Conservation (phyloP, 208 protist genomes). For the Blastocrithidia nonstop region DNA sequence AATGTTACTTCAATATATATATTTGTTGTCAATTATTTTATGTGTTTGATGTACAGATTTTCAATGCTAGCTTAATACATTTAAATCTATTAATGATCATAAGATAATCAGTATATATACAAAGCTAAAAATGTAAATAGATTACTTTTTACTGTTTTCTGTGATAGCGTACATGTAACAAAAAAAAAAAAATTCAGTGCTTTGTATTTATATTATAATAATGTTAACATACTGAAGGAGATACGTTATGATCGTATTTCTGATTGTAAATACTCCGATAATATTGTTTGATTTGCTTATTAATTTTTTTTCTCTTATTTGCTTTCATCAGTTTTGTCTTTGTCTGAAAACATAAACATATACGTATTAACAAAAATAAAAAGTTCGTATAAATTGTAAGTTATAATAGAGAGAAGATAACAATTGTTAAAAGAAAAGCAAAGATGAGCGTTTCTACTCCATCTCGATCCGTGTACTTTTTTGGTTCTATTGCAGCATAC, state of each 20-base stretch:
- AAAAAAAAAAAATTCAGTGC: no score
- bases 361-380: not conserved
- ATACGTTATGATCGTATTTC: no score
- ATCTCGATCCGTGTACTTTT: no score
- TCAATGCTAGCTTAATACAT: not conserved
- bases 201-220: constrained; percentile 1
- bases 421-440: no score
- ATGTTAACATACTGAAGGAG: not conserved
- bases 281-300: no score
- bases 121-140: not conserved
- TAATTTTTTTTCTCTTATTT: not conserved
- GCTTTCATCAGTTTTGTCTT: constrained; percentile 1
- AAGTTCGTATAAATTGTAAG: not conserved
- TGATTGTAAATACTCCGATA: no score
- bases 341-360: not conserved
- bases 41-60: not conserved
- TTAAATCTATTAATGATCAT: not conserved
- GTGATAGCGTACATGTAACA: no score
- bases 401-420: not conserved
- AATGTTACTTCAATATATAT: not conserved
- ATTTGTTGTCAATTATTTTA: not conserved
- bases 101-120: not conserved
- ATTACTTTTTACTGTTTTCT: not conserved
- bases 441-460: not conserved
- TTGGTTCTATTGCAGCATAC: no score